These are phyloP conservation scores for Pseudocercospora pini-densiflorae DNA, from an alignment of 2,329 filamentous ascomycete species.

Conservation along the genomic window DNA sequence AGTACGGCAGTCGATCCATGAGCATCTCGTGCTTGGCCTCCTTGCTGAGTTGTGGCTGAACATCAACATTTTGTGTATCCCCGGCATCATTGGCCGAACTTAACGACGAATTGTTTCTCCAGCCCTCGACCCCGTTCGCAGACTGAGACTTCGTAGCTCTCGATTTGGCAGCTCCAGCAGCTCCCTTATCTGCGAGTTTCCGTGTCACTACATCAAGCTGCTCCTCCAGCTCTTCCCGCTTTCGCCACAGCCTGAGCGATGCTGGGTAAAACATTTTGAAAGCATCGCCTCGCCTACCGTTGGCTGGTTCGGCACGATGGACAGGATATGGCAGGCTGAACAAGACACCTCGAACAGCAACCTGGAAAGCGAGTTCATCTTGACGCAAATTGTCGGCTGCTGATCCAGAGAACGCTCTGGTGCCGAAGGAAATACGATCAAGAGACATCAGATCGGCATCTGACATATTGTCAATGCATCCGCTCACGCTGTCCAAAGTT, in stretches of 20 bases:
- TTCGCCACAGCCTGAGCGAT: constrained; percentile 80
- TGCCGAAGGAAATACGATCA: constrained; percentile 68
- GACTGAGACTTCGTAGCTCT: neutral
- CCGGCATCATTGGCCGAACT: constrained; percentile 1
- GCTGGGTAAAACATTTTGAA: constrained; percentile 93
- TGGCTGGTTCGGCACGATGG: constrained; percentile 57
- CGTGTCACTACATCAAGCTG: constrained; percentile 69
- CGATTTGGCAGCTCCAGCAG: constrained; percentile 53
- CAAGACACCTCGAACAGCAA: constrained; percentile 82
- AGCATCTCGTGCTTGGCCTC: constrained; percentile 73
- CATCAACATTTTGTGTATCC: neutral
- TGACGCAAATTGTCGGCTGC: constrained; percentile 78
- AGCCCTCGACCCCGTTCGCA: constrained; percentile 27
- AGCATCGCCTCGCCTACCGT: constrained; percentile 57
- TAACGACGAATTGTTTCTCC: constrained; percentile 28
- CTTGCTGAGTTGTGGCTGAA: constrained; percentile 21
- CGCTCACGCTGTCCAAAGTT: constrained; percentile 77
- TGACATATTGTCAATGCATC: constrained; percentile 85
- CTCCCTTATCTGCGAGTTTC: constrained; percentile 36
- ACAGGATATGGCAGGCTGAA: constrained; percentile 87
- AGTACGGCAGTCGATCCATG: constrained; percentile 85
- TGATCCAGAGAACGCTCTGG: constrained; percentile 53
- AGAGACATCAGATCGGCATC: constrained; percentile 84
- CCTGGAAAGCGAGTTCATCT: constrained; percentile 92
- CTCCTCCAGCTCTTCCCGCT: constrained; percentile 79